A percentile compares a stretch with the other conserved stretches of the same genome.
phyloP scores from a whole-genome alignment of 768 basidiomycete species.

The Aureoboletus auriporus region DNA sequence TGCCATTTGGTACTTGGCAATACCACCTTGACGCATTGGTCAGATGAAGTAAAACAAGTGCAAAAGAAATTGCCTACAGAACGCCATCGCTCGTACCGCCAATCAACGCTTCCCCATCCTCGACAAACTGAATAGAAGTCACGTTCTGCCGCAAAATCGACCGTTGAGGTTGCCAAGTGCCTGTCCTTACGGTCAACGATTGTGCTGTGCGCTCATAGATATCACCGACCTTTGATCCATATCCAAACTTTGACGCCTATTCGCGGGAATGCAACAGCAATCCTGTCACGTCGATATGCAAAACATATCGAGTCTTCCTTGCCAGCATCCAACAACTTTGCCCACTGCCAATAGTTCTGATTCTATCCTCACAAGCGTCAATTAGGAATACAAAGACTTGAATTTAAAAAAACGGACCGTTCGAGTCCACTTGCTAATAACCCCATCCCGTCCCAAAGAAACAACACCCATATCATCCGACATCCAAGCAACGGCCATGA shows the following conservation, averaged over 20 bases:
- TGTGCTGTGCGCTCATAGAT: not conserved
- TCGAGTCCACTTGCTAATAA: slow-evolving; percentile 56
- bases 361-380: slow-evolving; percentile 28
- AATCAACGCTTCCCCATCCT: slow-evolving; percentile 58
- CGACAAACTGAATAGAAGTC: slow-evolving; percentile 58
- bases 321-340: slow-evolving; percentile 50
- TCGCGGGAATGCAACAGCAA: slow-evolving; percentile 60
- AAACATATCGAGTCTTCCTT: slow-evolving; percentile 47
- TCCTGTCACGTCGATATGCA: slow-evolving; percentile 51
- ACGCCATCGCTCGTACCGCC: slow-evolving; percentile 71
- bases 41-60: slow-evolving; percentile 1
- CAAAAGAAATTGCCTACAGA: slow-evolving; percentile 39
- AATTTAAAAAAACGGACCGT: slow-evolving; percentile 37
- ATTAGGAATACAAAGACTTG: not conserved
- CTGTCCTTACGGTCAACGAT: slow-evolving; percentile 29
- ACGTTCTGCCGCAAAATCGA: slow-evolving; percentile 63
- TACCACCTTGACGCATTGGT: slow-evolving; percentile 48
- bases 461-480: slow-evolving; percentile 53
- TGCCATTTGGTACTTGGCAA: slow-evolving; percentile 65
- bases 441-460: slow-evolving; percentile 53
- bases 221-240: slow-evolving; percentile 47
- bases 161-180: slow-evolving; percentile 61
- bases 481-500: slow-evolving; percentile 57
- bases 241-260: slow-evolving; percentile 64
- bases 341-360: slow-evolving; percentile 52